A percentile compares a stretch with the other conserved stretches of the same genome.
Evolutionary conservation across 192 early-diverging fungal genomes (phyloP).

Genomic region (Borealophlyctis nickersoniae): DNA sequence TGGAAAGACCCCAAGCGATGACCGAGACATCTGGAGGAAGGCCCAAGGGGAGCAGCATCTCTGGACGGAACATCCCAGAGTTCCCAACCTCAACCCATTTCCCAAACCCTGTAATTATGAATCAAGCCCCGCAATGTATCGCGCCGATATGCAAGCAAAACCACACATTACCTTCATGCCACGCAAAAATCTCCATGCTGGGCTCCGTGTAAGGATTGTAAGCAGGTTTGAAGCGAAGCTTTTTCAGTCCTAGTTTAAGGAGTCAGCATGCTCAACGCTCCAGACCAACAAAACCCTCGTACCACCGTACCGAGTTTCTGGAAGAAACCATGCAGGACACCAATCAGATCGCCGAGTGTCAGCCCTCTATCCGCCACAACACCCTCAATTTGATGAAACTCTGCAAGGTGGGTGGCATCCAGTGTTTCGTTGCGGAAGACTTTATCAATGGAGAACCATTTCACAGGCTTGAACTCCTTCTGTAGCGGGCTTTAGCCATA

Average conservation of each 20-base stretch:
- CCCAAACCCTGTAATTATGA: conserved; percentile 50
- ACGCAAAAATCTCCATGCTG: conserved; percentile 98
- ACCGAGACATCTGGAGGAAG: conserved; percentile 90
- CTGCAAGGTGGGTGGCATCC: conserved; percentile 97
- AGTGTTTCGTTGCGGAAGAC: conserved; percentile 98
- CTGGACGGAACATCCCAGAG: conserved; percentile 99
- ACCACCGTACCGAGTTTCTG: conserved; percentile 79
- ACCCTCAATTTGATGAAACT: conserved; percentile 99
- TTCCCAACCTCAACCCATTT: conserved; percentile 97
- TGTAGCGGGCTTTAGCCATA: conserved; percentile 29
- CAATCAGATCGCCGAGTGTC: conserved; percentile 95
- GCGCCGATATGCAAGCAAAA: too few relatives aligned
- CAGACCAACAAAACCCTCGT: background rate
- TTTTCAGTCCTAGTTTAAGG: conserved; percentile 39
- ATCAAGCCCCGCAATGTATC: too few relatives aligned
- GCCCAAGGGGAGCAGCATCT: conserved; percentile 96
- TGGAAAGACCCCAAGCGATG: conserved; percentile 95
- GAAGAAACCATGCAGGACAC: conserved; percentile 94
- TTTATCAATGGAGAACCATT: conserved; percentile 99
- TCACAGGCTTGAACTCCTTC: conserved; percentile 85
- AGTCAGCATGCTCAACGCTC: conserved; percentile 36
- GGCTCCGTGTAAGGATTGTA: conserved; percentile 99
- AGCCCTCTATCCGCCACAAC: conserved; percentile 94
- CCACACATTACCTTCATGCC: conserved; percentile 68
- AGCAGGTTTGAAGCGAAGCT: conserved; percentile 98